Evolutionary conservation across 2,329 filamentous ascomycete species (phyloP).

Genomic region (Neophaeococcomyces aloes): DNA sequence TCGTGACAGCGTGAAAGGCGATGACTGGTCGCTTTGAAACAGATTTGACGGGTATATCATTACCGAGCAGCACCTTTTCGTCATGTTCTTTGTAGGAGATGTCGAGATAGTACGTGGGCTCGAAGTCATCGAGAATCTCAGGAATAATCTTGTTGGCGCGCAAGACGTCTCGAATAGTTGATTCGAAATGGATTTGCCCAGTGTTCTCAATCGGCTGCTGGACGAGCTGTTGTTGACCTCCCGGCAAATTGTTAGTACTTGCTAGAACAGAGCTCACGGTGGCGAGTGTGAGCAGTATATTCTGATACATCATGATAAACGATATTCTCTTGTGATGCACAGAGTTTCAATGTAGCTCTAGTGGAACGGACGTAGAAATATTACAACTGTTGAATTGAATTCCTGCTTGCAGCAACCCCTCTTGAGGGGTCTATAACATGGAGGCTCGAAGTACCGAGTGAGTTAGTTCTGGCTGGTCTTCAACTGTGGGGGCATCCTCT

Average conservation of each 20-base stretch:
- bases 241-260: constrained; percentile 1
- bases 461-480: too few species aligned
- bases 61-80: constrained; percentile 42
- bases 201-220: background rate
- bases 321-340: too few species aligned
- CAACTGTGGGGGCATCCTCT: too few species aligned
- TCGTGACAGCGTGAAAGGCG: constrained; percentile 27
- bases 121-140: constrained; percentile 50
- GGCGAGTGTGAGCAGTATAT: background rate
- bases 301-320: background rate
- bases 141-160: constrained; percentile 15
- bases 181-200: constrained; percentile 5
- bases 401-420: too few species aligned
- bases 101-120: constrained; percentile 42
- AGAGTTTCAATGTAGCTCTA: background rate
- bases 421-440: too few species aligned
- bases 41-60: constrained; percentile 39
- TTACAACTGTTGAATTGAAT: too few species aligned
- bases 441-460: too few species aligned
- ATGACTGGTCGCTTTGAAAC: constrained; percentile 35
- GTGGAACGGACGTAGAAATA: too few species aligned
- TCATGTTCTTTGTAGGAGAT: constrained; percentile 38
- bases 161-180: constrained; percentile 22
- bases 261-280: background rate
- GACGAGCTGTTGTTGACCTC: constrained; percentile 5